Evolutionary conservation across 2,329 filamentous ascomycete genomes (phyloP), one percentile per base, ranked within the genome.

Genomic region (Fusarium subtropicale): DNA sequence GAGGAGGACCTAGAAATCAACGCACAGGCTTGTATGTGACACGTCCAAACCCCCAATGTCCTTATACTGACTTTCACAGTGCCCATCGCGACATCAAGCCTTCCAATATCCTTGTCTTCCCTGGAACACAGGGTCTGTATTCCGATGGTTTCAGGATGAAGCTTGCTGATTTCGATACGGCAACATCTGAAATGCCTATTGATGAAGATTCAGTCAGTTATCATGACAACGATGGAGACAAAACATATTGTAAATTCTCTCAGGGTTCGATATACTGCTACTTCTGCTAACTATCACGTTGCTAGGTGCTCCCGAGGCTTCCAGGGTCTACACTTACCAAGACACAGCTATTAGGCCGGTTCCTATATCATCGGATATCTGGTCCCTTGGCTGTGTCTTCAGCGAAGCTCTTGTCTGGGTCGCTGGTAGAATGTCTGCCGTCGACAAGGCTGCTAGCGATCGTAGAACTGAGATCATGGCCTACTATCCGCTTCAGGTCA

Each of bases 61-160:
- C 31, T 8, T 10, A 15, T n/a, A 34, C 13, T 56, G 26, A 52
- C 46, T 18, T 2, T 11, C 1, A 4, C 9, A 70, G 68, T 53
- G 54, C 56, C 16, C 68, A 71, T 18, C 57, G 68, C 5, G 68
- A 71, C 2, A 68, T 71, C 10, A 71, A 66, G 2, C 67, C 67
- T 3, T 39, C 28, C 7, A 71, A 71, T 2, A 66, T 71, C 2
- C 18, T 71, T 1, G 53, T 71, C 2, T 71, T 66, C 2, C 22
- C 44, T 0, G 59, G 45, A 6, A 16, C 15, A 3, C 2, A 41
- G 4, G 60, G 28, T 15, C 7, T 20, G 0, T 60, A 57, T 3
- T 54, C 66, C 0, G 3, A 15, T 2, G 47, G 31, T 2, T 61
- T 71, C 18, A 47, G 8, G 2, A 39, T 66, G 28, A 71, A 68